Percentiles rank a stretch among this genome's conserved stretches.
Conservation (phyloP, 78 protist genomes). For the Dictyostelium capitatum region DNA sequence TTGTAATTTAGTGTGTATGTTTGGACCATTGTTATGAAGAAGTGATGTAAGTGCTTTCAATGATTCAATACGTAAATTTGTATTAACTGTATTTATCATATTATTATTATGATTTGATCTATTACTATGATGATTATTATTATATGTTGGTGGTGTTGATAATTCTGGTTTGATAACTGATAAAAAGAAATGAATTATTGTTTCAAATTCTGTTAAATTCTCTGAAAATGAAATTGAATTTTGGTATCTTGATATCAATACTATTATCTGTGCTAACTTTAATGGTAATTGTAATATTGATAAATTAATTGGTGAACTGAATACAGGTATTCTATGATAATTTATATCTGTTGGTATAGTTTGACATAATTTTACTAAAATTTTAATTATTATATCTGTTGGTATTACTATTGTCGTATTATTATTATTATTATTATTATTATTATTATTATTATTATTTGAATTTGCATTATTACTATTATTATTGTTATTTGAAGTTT, state of each 20-base stretch:
- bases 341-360: slow-evolving; percentile 18
- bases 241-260: slow-evolving; percentile 13
- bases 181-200: not conserved
- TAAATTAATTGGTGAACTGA: not conserved
- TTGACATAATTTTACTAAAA: not conserved
- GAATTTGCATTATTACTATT: not conserved
- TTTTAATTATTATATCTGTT: not conserved
- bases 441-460: not conserved
- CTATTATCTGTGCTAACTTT: not conserved
- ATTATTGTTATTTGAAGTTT: not conserved
- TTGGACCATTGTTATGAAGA: slow-evolving; percentile 58
- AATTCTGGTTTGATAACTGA: not conserved
- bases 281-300: slow-evolving; percentile 17
- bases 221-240: slow-evolving; percentile 21
- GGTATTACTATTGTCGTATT: not conserved
- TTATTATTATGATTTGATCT: not conserved
- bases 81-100: not conserved
- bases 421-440: not conserved
- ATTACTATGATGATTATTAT: not conserved
- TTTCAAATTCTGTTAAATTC: slow-evolving; percentile 4
- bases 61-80: slow-evolving; percentile 38
- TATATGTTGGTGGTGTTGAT: not conserved
- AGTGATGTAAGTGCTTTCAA: slow-evolving; percentile 62
- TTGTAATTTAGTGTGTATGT: slow-evolving; percentile 12
- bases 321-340: not conserved